phyloP scores from a whole-genome alignment of 148 eudicot species.

The Polygonum maritimum region DNA sequence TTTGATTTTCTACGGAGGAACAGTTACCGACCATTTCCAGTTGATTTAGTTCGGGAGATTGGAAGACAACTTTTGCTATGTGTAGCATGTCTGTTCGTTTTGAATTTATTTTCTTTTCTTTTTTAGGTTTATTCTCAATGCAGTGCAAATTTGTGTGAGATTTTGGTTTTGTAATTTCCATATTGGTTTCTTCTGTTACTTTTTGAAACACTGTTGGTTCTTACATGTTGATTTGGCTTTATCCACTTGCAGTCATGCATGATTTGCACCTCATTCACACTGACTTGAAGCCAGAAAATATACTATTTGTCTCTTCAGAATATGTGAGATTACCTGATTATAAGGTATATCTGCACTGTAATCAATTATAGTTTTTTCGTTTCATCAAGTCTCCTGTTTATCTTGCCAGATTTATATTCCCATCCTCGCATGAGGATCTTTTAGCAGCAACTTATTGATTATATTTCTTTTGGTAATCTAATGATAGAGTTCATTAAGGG shows the following conservation, averaged over 20 bases:
- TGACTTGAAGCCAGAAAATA: conserved; percentile 12
- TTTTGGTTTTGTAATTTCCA: neutral
- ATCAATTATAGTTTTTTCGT: neutral
- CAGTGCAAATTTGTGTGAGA: neutral
- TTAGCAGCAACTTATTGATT: neutral
- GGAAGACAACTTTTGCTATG: conserved; percentile 96
- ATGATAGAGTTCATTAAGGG: conserved; percentile 37
- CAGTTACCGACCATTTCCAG: conserved; percentile 97
- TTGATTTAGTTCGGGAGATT: conserved; percentile 97
- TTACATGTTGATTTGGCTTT: neutral
- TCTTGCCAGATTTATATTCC: neutral
- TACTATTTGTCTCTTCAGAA: conserved; percentile 13
- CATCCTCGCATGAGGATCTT: neutral
- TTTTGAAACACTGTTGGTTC: neutral
- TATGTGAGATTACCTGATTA: conserved; percentile 11
- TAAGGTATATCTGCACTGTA: conserved; percentile 5
- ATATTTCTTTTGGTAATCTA: neutral
- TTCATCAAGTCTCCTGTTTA: neutral
- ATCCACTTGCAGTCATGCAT: conserved; percentile 14
- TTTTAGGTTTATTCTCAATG: neutral
- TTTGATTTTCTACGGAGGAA: conserved; percentile 98
- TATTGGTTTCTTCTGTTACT: neutral
- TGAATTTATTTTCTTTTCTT: conserved; percentile 20
- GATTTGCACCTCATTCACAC: conserved; percentile 15
- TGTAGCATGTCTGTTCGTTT: conserved; percentile 92